These are phyloP conservation scores for Nadsonia commutata DNA, from an alignment of 1,139 yeast species.

Conservation along the genomic window DNA sequence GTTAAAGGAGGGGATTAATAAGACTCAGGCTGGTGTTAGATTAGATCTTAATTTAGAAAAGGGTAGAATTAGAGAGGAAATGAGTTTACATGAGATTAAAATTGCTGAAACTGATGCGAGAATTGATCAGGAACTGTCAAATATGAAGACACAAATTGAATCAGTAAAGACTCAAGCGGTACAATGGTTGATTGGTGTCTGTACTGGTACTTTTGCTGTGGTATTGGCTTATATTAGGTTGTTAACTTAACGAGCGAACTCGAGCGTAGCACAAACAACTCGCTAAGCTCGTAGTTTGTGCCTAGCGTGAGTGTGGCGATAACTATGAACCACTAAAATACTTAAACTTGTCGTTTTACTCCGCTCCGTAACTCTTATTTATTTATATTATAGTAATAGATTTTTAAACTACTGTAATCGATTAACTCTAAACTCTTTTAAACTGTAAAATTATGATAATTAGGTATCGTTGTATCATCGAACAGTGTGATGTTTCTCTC, in stretches of 20 bases:
- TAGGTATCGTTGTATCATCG: too few relatives aligned
- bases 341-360: too few relatives aligned
- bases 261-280: too few relatives aligned
- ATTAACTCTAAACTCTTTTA: too few relatives aligned
- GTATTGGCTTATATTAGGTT: constrained; percentile 81
- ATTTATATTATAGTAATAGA: too few relatives aligned
- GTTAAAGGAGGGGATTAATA: constrained; percentile 82
- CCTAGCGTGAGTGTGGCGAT: too few relatives aligned
- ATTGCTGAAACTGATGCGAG: constrained; percentile 91
- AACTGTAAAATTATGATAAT: too few relatives aligned
- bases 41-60: constrained; percentile 84
- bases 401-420: too few relatives aligned
- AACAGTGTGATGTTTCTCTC: too few relatives aligned
- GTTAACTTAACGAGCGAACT: constrained; percentile 39
- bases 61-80: constrained; percentile 89
- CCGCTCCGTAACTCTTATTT: too few relatives aligned
- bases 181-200: constrained; percentile 97
- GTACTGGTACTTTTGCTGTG: constrained; percentile 93
- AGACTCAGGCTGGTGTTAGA: constrained; percentile 79
- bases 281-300: too few relatives aligned
- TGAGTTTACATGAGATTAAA: constrained; percentile 80
- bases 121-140: constrained; percentile 88
- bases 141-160: constrained; percentile 89
- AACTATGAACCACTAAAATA: too few relatives aligned
- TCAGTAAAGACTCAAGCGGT: constrained; percentile 89